These are phyloP conservation scores for Colletotrichum noveboracense DNA, from an alignment of 2,329 filamentous ascomycete species.

Conservation along the genomic window DNA sequence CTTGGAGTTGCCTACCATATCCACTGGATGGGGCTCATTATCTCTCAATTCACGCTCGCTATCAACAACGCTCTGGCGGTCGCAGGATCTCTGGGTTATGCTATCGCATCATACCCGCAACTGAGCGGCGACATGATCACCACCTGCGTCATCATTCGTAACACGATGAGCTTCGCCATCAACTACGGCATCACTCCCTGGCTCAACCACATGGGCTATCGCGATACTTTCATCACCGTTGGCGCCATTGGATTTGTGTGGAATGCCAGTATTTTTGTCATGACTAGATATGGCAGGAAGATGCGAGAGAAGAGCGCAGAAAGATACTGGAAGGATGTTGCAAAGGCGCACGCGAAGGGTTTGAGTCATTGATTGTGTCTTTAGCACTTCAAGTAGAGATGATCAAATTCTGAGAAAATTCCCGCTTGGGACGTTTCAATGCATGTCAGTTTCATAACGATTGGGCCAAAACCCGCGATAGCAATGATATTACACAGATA, in stretches of 20 bases:
- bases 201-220: constrained; percentile 38
- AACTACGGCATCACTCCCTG: constrained; percentile 39
- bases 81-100: constrained; percentile 30
- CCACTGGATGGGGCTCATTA: constrained; percentile 35
- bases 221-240: constrained; percentile 40
- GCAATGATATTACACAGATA: not conserved
- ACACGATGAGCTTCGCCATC: constrained; percentile 37
- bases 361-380: constrained; percentile 10
- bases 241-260: constrained; percentile 40
- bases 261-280: constrained; percentile 45
- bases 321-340: constrained; percentile 43
- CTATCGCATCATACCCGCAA: constrained; percentile 34
- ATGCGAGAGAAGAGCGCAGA: constrained; percentile 41
- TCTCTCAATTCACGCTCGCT: constrained; percentile 31
- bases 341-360: constrained; percentile 25
- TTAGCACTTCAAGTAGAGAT: not conserved
- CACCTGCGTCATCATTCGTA: constrained; percentile 37
- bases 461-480: not conserved
- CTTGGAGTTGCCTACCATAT: constrained; percentile 32
- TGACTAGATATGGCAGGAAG: constrained; percentile 52
- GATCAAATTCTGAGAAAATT: not conserved
- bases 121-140: constrained; percentile 33
- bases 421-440: not conserved
- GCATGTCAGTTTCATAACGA: not conserved
- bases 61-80: constrained; percentile 32